A percentile compares a stretch with the other conserved stretches of the same genome.
phyloP scores from a whole-genome alignment of 257 asterid genomes.

The Anisodus acutangulus region DNA sequence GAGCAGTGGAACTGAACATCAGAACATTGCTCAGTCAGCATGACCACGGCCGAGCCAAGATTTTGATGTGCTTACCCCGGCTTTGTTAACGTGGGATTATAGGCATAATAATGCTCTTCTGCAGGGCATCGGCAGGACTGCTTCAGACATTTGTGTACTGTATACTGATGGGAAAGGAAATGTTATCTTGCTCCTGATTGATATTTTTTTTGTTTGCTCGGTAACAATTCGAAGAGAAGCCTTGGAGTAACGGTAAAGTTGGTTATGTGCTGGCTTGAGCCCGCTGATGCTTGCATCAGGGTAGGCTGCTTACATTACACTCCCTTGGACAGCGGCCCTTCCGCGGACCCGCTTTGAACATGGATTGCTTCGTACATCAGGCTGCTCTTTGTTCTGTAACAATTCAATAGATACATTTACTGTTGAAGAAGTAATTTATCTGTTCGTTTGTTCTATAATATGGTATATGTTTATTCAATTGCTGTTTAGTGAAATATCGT shows the following conservation, averaged over 20 bases:
- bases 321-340: not conserved
- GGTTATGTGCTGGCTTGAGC: not conserved
- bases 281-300: not conserved
- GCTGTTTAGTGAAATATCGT: not conserved
- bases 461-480: not conserved
- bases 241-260: not conserved
- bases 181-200: conserved; percentile 17
- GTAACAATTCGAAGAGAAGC: not conserved
- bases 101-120: conserved; percentile 19
- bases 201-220: not conserved
- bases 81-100: not conserved
- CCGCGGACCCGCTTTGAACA: not conserved
- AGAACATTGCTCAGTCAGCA: conserved; percentile 24
- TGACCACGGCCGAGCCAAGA: conserved; percentile 26
- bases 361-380: not conserved
- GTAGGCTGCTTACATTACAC: not conserved
- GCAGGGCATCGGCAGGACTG: conserved; percentile 1
- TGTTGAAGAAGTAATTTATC: conserved; percentile 10
- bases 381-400: not conserved
- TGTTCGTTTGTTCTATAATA: not conserved
- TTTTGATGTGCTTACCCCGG: conserved; percentile 20
- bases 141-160: conserved; percentile 25
- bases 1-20: conserved; percentile 18
- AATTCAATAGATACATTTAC: conserved; percentile 1
- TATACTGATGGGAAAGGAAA: not conserved